Conservation (phyloP, 2,329 filamentous ascomycete species). For the Hypomyces perniciosus region DNA sequence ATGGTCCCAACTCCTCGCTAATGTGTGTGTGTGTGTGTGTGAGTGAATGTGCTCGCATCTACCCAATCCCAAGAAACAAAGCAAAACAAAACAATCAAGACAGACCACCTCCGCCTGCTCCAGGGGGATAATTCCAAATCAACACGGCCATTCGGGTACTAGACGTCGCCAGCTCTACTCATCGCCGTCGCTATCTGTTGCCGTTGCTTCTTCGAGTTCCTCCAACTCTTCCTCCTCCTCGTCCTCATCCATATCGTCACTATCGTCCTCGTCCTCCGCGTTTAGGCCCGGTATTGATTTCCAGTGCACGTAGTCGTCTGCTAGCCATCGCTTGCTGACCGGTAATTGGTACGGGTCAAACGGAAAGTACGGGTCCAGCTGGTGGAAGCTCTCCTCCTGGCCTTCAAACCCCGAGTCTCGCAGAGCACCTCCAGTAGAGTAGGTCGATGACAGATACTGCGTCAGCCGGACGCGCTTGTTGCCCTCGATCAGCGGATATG, state of each 20-base stretch:
- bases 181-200: slow-evolving; percentile 42
- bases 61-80: too few species aligned
- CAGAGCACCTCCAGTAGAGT: slow-evolving; percentile 48
- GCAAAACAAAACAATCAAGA: too few species aligned
- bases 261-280: slow-evolving; percentile 49
- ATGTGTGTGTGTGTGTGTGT: not conserved
- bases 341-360: slow-evolving; percentile 96
- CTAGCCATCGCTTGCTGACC: slow-evolving; percentile 80
- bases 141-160: not conserved
- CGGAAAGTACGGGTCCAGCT: slow-evolving; percentile 91
- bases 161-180: slow-evolving; percentile 21
- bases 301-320: slow-evolving; percentile 78
- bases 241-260: slow-evolving; percentile 47
- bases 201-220: slow-evolving; percentile 47
- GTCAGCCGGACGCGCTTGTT: slow-evolving; percentile 86
- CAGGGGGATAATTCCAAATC: slow-evolving; percentile 6
- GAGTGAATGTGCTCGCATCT: too few species aligned
- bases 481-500: slow-evolving; percentile 79
- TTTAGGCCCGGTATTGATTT: slow-evolving; percentile 65
- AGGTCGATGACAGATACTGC: slow-evolving; percentile 56
- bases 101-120: not conserved
- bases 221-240: slow-evolving; percentile 40
- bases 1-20: slow-evolving; percentile 14
- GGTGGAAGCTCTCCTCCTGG: slow-evolving; percentile 70
- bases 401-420: slow-evolving; percentile 42